Percentiles rank a stretch among this genome's conserved stretches.
phyloP scores from a whole-genome alignment of 192 early-diverging fungal species.

The Mortierella hygrophila region DNA sequence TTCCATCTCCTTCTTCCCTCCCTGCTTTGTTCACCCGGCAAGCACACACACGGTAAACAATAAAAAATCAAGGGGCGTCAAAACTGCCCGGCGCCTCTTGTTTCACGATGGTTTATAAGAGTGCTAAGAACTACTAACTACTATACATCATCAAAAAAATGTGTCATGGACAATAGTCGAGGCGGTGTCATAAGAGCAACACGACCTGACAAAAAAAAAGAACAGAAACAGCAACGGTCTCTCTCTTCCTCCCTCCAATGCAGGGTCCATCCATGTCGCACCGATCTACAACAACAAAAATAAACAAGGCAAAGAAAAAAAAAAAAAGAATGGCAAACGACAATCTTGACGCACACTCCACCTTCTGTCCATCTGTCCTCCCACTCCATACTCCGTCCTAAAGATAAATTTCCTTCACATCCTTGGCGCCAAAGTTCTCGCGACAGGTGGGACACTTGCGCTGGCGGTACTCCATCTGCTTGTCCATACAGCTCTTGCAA shows the following conservation, averaged over 20 bases:
- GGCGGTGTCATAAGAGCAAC: neutral
- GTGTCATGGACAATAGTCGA: no score
- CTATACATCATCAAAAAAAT: neutral
- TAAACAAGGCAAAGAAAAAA: neutral
- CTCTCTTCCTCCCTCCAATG: neutral
- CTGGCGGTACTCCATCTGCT: constrained; percentile 87
- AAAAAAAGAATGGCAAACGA: neutral
- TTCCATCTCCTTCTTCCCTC: no score
- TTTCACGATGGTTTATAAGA: no score
- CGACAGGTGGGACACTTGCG: constrained; percentile 95
- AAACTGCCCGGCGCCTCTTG: neutral
- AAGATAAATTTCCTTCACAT: constrained; percentile 85
- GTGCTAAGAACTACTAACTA: no score
- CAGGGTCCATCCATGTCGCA: neutral
- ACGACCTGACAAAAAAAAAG: neutral
- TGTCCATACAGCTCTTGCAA: constrained; percentile 94
- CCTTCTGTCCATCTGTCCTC: neutral
- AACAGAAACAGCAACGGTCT: neutral
- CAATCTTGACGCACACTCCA: neutral
- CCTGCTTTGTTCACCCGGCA: neutral
- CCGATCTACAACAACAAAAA: neutral
- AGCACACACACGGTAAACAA: neutral
- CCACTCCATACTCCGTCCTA: constrained; percentile 51
- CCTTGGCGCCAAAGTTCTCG: constrained; percentile 84
- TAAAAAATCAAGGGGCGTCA: neutral